A percentile compares a stretch with the other conserved stretches of the same genome.
Evolutionary conservation across 2,329 filamentous ascomycete species (phyloP).

Genomic region (Teratosphaeria zuluensis): DNA sequence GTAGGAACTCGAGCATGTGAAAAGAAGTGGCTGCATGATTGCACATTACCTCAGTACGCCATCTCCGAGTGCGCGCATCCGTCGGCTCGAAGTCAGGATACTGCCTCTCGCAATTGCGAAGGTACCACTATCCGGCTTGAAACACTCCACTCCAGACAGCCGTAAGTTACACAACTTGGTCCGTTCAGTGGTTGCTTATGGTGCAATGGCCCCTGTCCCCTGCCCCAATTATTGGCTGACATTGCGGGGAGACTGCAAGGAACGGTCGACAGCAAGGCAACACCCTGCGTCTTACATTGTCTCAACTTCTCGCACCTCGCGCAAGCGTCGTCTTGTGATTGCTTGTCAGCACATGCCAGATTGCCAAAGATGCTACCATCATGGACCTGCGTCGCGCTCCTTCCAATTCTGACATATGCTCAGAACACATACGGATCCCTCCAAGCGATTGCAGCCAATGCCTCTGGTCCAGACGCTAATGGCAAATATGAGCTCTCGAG

Average conservation of each 20-base stretch:
- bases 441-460: neutral
- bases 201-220: neutral
- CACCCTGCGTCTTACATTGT: neutral
- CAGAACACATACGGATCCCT: neutral
- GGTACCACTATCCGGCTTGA: too few relatives aligned
- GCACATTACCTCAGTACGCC: too few relatives aligned
- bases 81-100: too few relatives aligned
- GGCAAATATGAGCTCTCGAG: constrained; percentile 63
- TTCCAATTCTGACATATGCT: neutral
- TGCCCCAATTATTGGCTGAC: neutral
- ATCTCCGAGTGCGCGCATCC: too few relatives aligned
- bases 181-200: neutral
- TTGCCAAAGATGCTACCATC: neutral
- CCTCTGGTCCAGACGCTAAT: constrained; percentile 16
- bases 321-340: neutral
- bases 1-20: too few relatives aligned
- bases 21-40: too few relatives aligned
- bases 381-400: neutral
- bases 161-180: neutral
- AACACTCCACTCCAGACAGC: too few relatives aligned
- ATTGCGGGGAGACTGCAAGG: neutral
- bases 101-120: too few relatives aligned
- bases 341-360: neutral
- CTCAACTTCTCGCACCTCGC: neutral
- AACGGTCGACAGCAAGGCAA: neutral